Percentiles rank a stretch among this genome's conserved stretches.
phyloP scores from a whole-genome alignment of 2,329 filamentous ascomycete genomes.

The Apiospora saccharicola region DNA sequence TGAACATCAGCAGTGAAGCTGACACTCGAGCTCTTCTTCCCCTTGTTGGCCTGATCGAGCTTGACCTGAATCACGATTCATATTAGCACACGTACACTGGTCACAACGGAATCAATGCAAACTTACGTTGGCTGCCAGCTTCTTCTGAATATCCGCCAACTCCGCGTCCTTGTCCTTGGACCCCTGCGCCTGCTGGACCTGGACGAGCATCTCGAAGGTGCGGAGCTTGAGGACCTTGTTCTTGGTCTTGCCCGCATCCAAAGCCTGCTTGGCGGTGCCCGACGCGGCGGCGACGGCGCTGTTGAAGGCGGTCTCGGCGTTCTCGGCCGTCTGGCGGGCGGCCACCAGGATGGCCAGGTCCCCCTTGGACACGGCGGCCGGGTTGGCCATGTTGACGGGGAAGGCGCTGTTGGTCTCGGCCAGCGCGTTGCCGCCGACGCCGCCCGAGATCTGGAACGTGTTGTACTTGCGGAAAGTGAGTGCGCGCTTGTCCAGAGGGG shows the following conservation, averaged over 20 bases:
- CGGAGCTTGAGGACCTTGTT: conserved; percentile 30
- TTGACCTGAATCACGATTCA: background rate
- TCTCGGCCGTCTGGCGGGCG: conserved; percentile 28
- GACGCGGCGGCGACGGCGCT: conserved; percentile 24
- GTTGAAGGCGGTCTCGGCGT: conserved; percentile 28
- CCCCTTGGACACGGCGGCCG: conserved; percentile 25
- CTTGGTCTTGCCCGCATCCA: conserved; percentile 29
- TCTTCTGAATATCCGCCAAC: conserved; percentile 27
- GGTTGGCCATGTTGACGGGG: conserved; percentile 27
- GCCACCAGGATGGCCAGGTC: conserved; percentile 27
- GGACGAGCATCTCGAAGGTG: conserved; percentile 27
- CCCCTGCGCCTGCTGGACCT: conserved; percentile 26
- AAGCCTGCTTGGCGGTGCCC: conserved; percentile 3
- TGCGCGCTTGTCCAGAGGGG: conserved; percentile 23
- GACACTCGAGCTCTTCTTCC: conserved; percentile 27
- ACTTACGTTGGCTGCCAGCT: conserved; percentile 26
- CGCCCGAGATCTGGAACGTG: conserved; percentile 28
- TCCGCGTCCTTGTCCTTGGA: conserved; percentile 25
- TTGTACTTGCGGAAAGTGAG: conserved; percentile 27
- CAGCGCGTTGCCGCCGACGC: conserved; percentile 28
- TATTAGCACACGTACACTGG: background rate
- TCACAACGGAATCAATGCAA: background rate
- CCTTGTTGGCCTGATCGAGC: conserved; percentile 23
- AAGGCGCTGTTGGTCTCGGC: conserved; percentile 26
- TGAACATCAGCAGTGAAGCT: conserved; percentile 26